Conservation (phyloP, 2,329 filamentous ascomycete species). For the Botrytis byssoidea region DNA sequence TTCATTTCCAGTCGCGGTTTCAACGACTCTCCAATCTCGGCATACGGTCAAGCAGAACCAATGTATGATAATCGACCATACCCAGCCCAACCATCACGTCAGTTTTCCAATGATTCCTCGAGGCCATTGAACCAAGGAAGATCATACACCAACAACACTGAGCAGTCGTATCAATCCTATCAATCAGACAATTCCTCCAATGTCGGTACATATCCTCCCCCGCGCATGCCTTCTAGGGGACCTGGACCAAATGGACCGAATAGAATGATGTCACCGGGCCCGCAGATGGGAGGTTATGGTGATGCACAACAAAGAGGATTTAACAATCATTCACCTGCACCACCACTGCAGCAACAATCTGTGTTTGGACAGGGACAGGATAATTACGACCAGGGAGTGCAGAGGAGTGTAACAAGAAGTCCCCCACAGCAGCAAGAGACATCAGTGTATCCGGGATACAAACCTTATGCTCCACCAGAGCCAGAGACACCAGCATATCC, state of each 20-base stretch:
- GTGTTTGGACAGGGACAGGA: background rate
- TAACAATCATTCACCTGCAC: background rate
- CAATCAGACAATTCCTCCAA: slow-evolving; percentile 12
- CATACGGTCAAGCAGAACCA: slow-evolving; percentile 21
- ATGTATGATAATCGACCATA: slow-evolving; percentile 28
- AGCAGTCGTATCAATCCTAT: slow-evolving; percentile 18
- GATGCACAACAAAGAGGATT: slow-evolving; percentile 3
- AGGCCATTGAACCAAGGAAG: slow-evolving; percentile 29
- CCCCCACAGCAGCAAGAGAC: slow-evolving; percentile 12
- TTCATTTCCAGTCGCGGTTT: slow-evolving; percentile 26
- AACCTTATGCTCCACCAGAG: slow-evolving; percentile 1
- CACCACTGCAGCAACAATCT: background rate
- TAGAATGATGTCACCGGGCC: slow-evolving; percentile 31
- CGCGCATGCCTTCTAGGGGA: slow-evolving; percentile 27
- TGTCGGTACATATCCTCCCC: slow-evolving; percentile 14
- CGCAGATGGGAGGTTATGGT: slow-evolving; percentile 18
- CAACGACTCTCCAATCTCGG: slow-evolving; percentile 13
- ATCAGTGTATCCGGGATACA: slow-evolving; percentile 15
- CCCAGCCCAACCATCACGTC: slow-evolving; percentile 27
- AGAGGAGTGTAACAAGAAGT: slow-evolving; percentile 11
- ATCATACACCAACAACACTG: slow-evolving; percentile 28
- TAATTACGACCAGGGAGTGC: background rate
- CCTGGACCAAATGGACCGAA: slow-evolving; percentile 27
- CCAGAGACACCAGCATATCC: slow-evolving; percentile 2
- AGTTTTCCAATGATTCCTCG: slow-evolving; percentile 32